Evolutionary conservation across 768 basidiomycete species (phyloP).

Genomic region (Leccinum incarnatum): DNA sequence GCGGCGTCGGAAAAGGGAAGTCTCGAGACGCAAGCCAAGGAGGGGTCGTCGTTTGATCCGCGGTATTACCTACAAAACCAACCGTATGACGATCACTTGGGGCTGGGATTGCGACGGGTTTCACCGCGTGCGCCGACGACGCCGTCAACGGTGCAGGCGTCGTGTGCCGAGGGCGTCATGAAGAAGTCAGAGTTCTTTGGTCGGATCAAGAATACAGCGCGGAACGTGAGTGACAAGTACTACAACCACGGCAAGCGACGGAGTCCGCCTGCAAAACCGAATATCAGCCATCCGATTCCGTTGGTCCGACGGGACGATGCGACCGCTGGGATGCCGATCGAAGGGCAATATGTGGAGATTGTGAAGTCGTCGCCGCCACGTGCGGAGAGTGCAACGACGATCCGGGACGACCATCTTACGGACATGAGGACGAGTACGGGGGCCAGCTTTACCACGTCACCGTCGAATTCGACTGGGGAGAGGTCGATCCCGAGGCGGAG

Average conservation of each 20-base stretch:
- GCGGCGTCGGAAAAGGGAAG: slow-evolving; percentile 32
- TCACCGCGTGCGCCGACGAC: slow-evolving; percentile 46
- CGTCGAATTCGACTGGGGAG: slow-evolving; percentile 62
- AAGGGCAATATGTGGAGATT: slow-evolving; percentile 35
- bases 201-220: slow-evolving; percentile 59
- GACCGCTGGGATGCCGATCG: slow-evolving; percentile 24
- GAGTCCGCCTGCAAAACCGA: slow-evolving; percentile 40
- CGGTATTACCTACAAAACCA: slow-evolving; percentile 17
- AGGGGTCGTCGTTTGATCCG: slow-evolving; percentile 15
- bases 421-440: slow-evolving; percentile 39
- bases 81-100: slow-evolving; percentile 25
- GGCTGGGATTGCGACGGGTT: slow-evolving; percentile 51
- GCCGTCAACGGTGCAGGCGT: slow-evolving; percentile 28
- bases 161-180: slow-evolving; percentile 52
- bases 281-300: slow-evolving; percentile 60
- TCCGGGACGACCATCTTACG: slow-evolving; percentile 36
- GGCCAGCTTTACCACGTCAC: slow-evolving; percentile 50
- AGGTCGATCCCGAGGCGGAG: slow-evolving; percentile 66
- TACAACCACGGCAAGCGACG: slow-evolving; percentile 26
- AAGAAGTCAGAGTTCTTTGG: slow-evolving; percentile 68
- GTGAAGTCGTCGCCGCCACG: slow-evolving; percentile 16
- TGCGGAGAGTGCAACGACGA: slow-evolving; percentile 34
- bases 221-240: slow-evolving; percentile 66
- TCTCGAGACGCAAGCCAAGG: slow-evolving; percentile 26
- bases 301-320: slow-evolving; percentile 23